These are phyloP conservation scores for Debaryomycetaceae sp. DNA, from an alignment of 1,139 yeast genomes.

Conservation along the genomic window DNA sequence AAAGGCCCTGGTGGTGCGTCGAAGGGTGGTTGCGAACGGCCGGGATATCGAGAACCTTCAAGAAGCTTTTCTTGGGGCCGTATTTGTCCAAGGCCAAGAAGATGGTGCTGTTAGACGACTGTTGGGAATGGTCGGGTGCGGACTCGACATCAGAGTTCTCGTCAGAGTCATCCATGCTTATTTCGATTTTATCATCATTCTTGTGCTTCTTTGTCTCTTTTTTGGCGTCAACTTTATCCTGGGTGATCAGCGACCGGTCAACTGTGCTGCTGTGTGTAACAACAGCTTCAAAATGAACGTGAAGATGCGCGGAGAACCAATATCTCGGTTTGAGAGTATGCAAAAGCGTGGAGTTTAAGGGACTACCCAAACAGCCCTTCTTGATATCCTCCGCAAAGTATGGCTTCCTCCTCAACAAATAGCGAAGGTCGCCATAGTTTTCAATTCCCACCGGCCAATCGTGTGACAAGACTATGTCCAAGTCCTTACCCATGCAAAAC, in stretches of 20 bases:
- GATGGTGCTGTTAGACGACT: constrained; percentile 4
- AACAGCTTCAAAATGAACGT: constrained; percentile 64
- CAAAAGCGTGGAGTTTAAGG: constrained; percentile 60
- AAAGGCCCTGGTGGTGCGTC: constrained; percentile 15
- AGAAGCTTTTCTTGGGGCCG: constrained; percentile 53
- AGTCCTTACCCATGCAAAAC: constrained; percentile 24
- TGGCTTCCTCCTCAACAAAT: constrained; percentile 56
- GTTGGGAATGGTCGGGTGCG: background rate
- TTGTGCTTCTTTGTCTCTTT: constrained; percentile 8
- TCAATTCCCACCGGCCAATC: constrained; percentile 94
- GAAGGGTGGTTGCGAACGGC: constrained; percentile 20
- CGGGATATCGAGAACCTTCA: constrained; percentile 41
- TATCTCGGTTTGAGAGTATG: constrained; percentile 53
- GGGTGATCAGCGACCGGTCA: background rate
- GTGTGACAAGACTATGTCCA: constrained; percentile 67
- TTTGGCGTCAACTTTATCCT: constrained; percentile 5
- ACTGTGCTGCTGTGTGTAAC: constrained; percentile 14
- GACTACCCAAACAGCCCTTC: constrained; percentile 66
- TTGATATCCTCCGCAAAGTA: constrained; percentile 64
- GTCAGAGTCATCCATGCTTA: constrained; percentile 31
- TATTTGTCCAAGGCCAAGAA: constrained; percentile 89
- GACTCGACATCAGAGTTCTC: constrained; percentile 12
- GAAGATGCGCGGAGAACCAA: constrained; percentile 93
- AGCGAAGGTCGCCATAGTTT: constrained; percentile 52
- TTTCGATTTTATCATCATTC: constrained; percentile 33